phyloP scores from a whole-genome alignment of 345 rosid species.

The Populus davidiana region DNA sequence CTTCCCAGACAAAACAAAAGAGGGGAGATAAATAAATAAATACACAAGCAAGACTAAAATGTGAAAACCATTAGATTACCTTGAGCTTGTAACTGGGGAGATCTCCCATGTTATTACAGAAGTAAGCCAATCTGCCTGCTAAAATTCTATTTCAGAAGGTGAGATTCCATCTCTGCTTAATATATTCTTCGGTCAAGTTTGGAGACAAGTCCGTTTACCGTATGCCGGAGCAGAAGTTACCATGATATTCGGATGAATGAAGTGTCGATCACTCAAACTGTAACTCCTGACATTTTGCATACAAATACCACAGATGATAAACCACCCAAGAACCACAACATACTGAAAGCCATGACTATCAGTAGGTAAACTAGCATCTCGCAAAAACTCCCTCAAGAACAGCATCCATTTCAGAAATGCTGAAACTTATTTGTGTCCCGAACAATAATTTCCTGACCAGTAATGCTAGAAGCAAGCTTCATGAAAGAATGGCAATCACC shows the following conservation, averaged over 20 bases:
- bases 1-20: too few species aligned
- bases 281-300: background rate
- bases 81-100: too few species aligned
- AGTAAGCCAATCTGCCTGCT: background rate
- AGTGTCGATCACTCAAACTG: background rate
- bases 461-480: constrained; percentile 54
- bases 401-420: constrained; percentile 54
- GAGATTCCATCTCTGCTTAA: background rate
- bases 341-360: background rate
- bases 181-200: too few species aligned
- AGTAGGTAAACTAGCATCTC: constrained; percentile 16
- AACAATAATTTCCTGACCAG: constrained; percentile 51
- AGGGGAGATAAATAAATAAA: too few species aligned
- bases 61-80: too few species aligned
- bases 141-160: background rate
- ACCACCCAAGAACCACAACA: background rate
- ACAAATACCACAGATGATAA: background rate
- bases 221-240: background rate
- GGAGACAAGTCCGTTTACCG: too few species aligned
- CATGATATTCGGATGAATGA: background rate
- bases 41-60: too few species aligned
- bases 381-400: constrained; percentile 80
- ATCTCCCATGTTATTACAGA: too few species aligned
- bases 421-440: constrained; percentile 72
- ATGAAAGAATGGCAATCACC: constrained; percentile 79